phyloP scores from a whole-genome alignment of 2,329 filamentous ascomycete genomes.

The Beauveria asiatica region DNA sequence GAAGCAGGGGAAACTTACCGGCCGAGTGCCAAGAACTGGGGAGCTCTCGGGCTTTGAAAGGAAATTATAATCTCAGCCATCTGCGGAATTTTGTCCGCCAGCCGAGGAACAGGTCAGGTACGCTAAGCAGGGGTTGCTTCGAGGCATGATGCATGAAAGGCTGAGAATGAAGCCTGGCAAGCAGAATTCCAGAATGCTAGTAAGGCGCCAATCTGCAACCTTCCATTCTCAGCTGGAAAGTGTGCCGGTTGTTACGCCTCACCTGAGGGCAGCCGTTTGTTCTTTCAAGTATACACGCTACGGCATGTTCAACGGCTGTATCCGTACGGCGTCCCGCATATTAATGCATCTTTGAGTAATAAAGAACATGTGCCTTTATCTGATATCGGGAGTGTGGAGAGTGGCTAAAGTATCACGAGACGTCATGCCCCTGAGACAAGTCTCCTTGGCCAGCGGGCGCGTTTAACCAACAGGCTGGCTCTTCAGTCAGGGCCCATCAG shows the following conservation, averaged over 20 bases:
- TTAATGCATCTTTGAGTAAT: not conserved
- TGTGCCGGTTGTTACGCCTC: too few relatives aligned
- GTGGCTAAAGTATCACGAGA: too few relatives aligned
- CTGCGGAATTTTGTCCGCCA: not conserved
- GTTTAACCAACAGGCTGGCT: not conserved
- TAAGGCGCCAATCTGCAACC: not conserved
- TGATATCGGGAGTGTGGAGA: not conserved
- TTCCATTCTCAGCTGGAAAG: not conserved
- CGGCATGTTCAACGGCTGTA: not conserved
- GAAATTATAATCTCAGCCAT: not conserved
- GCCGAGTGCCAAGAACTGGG: too few relatives aligned
- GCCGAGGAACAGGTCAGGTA: not conserved
- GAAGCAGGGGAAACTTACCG: too few relatives aligned
- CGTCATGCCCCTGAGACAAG: too few relatives aligned
- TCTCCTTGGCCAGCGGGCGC: too few relatives aligned
- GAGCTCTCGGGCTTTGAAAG: not conserved
- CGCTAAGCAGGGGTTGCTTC: not conserved
- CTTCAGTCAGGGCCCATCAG: not conserved
- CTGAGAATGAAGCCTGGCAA: conserved; percentile 4
- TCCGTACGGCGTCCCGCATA: not conserved
- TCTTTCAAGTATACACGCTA: not conserved
- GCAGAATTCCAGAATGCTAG: not conserved
- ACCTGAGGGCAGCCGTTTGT: too few relatives aligned
- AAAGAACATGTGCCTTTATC: not conserved
- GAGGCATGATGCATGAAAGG: not conserved